Evolutionary conservation across 2,329 filamentous ascomycete species (phyloP).

Genomic region (Aureobasidium sp.): DNA sequence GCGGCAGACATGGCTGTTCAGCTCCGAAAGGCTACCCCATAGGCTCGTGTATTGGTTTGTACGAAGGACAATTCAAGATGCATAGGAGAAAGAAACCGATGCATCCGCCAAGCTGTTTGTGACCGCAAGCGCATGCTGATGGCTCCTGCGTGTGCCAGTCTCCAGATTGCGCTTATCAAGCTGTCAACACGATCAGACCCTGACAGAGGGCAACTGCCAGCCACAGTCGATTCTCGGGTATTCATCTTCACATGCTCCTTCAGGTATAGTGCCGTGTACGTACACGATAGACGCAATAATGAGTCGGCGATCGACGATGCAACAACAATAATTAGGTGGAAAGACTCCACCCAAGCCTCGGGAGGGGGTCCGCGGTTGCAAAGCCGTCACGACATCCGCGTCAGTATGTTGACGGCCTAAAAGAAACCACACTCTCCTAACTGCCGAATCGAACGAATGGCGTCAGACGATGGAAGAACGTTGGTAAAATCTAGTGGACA

Average conservation of each 20-base stretch:
- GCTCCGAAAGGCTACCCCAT: neutral
- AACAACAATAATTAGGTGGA: neutral
- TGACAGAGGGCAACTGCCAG: neutral
- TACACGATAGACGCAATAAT: neutral
- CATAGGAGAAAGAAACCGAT: neutral
- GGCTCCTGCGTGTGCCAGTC: slow-evolving; percentile 7
- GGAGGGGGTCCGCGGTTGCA: neutral
- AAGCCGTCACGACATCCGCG: neutral
- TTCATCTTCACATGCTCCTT: neutral
- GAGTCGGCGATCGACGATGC: neutral
- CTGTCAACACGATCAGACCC: slow-evolving; percentile 8
- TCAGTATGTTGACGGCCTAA: neutral
- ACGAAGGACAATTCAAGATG: neutral
- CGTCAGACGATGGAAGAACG: too few relatives aligned
- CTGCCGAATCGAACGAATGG: neutral
- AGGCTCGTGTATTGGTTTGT: neutral
- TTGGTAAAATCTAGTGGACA: too few relatives aligned
- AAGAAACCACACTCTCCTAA: too few relatives aligned
- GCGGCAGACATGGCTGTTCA: neutral
- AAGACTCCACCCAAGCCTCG: neutral
- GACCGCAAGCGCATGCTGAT: slow-evolving; percentile 5
- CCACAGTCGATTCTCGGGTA: neutral
- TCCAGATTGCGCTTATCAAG: slow-evolving; percentile 9
- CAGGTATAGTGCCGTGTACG: slow-evolving; percentile 6
- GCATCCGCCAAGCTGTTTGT: slow-evolving; percentile 9